Base-by-base conservation (phyloP, 108 stramenopile genomes). In the Parietichytrium sp. region DNA sequence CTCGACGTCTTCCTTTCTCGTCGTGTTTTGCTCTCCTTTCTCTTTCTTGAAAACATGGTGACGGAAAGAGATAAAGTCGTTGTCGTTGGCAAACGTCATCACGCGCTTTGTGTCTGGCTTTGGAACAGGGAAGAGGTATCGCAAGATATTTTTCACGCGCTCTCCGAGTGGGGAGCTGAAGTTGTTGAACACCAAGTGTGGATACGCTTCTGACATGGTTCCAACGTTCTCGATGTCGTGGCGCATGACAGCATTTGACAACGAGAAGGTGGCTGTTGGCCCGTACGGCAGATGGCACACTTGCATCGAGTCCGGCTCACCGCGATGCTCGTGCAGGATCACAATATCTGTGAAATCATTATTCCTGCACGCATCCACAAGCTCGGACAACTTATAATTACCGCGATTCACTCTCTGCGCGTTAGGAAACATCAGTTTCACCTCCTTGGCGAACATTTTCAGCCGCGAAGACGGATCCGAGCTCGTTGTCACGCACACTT, bases 401-500 rank as follows among this genome's bases (percentile, higher is more conserved):
- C 98, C 98, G 2, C 98, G 87, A 89, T 99, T 99, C 79, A 98
- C 91, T 0, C 96, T 82, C 42, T 93, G 93, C 4, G 95, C 91
- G 85, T 98, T 99, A 27, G 98, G 98, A 51, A 99, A 80, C 18
- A 97, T 80, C 8, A 98, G 86, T 81, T 95, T 94, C 54, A 99
- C 82, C 92, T 99, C 98, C 90, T 99, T 99, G 47, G 94, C 90
- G 89, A 99, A 99, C 85, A 96, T 95, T 83, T 96, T 97, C 79
- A 99, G 84, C 4, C 98, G 93, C 26, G 90, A 91, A 16, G 86
- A 88, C 16, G 98, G 97, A 84, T 93, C 92, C n/a, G 96, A 94
- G 49, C 92, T 92, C 3, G 98, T 99, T 1, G 96, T 97, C 25
- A 99, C 95, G 84, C 97, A 98, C 27, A 99, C 89, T 33, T 91